phyloP scores from a whole-genome alignment of 345 rosid genomes.

The Melaleuca quinquenervia region DNA sequence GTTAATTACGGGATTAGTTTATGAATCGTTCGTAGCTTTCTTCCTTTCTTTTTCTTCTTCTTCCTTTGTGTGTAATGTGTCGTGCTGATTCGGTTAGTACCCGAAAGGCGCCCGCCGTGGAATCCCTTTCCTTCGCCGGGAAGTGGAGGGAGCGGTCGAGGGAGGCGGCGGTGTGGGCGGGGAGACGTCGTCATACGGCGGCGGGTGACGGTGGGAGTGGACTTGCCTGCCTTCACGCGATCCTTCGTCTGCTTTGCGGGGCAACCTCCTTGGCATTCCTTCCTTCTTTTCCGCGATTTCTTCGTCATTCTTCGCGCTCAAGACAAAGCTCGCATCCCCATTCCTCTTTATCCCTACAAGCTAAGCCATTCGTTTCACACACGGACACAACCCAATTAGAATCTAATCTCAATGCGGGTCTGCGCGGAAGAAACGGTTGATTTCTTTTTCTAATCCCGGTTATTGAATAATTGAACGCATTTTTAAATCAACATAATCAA shows the following conservation, averaged over 20 bases:
- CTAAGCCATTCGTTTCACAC: not conserved
- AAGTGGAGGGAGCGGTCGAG: not conserved
- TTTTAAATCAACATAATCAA: not conserved
- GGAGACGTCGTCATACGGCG: not conserved
- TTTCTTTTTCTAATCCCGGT: not conserved
- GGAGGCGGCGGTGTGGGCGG: not conserved
- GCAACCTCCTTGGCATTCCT: constrained; percentile 6
- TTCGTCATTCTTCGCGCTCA: constrained; percentile 2
- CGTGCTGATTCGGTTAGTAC: not conserved
- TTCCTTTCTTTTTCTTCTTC: not conserved
- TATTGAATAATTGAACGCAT: not conserved
- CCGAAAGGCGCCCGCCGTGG: constrained; percentile 35
- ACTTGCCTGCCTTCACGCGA: not conserved
- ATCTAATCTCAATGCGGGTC: not conserved
- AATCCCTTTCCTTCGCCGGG: constrained; percentile 34
- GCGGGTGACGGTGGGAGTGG: not conserved
- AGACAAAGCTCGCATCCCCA: not conserved
- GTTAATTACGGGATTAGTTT: not conserved
- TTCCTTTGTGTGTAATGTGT: not conserved
- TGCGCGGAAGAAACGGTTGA: not conserved
- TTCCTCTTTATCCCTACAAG: constrained; percentile 5
- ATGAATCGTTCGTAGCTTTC: not conserved
- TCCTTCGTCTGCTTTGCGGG: constrained; percentile 12
- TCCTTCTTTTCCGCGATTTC: not conserved
- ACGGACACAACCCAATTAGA: not conserved